Percentiles rank a stretch among this genome's conserved stretches.
phyloP scores from a whole-genome alignment of 352 stramenopile genomes.

The Pythium rishiriense region DNA sequence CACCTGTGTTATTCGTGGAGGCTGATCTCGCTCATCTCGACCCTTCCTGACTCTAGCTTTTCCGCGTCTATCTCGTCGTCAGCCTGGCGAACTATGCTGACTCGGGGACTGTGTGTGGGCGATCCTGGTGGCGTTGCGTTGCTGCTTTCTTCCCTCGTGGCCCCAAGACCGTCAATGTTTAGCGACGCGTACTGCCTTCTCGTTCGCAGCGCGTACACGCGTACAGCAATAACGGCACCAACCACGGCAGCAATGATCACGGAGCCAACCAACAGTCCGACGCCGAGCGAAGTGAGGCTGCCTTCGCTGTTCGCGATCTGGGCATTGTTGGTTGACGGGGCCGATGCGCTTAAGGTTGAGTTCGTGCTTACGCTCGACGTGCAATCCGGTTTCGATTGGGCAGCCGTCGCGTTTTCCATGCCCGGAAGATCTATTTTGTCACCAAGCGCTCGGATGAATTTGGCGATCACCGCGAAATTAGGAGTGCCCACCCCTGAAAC shows the following conservation, averaged over 20 bases:
- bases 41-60: conserved; percentile 10
- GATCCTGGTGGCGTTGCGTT: conserved; percentile 21
- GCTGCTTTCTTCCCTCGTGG: conserved; percentile 16
- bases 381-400: neutral
- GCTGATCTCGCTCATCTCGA: conserved; percentile 33
- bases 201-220: conserved; percentile 8
- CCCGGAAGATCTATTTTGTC: conserved; percentile 50
- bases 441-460: conserved; percentile 53
- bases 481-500: conserved; percentile 83
- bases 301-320: conserved; percentile 1
- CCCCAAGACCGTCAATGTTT: conserved; percentile 5
- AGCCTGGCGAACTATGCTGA: conserved; percentile 9
- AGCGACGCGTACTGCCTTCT: conserved; percentile 26
- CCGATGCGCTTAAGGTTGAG: neutral
- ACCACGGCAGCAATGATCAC: conserved; percentile 14
- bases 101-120: conserved; percentile 16
- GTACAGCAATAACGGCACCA: conserved; percentile 15
- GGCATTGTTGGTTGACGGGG: conserved; percentile 1
- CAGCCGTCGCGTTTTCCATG: conserved; percentile 5
- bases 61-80: conserved; percentile 16
- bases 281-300: neutral
- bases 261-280: conserved; percentile 1
- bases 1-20: conserved; percentile 19
- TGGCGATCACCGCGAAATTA: conserved; percentile 72
- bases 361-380: neutral